These are phyloP conservation scores for Vaccinium macrocarpon DNA, from an alignment of 148 eudicot species.

Conservation along the genomic window DNA sequence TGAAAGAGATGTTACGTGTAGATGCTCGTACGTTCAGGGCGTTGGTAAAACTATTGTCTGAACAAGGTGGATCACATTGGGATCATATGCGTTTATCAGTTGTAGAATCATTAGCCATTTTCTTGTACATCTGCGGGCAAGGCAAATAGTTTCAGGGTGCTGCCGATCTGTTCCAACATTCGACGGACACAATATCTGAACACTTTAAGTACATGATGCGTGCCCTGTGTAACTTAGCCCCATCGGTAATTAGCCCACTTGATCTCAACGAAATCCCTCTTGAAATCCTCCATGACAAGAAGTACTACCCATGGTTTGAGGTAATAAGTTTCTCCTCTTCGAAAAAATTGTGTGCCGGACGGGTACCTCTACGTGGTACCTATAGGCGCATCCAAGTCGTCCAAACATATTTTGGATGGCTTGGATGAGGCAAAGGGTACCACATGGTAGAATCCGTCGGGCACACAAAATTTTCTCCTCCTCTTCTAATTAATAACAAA, in stretches of 20 bases:
- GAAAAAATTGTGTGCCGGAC: too few species aligned
- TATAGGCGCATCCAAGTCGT: too few species aligned
- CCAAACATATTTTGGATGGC: too few species aligned
- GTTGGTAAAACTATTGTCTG: neutral
- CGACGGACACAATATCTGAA: neutral
- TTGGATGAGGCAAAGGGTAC: too few species aligned
- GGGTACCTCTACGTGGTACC: too few species aligned
- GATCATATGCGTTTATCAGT: neutral
- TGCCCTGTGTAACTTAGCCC: neutral
- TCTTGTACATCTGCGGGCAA: neutral
- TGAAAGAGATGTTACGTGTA: neutral
- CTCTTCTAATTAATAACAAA: neutral
- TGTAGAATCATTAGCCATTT: neutral
- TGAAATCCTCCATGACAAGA: neutral
- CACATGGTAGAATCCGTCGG: too few species aligned
- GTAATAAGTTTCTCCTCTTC: too few species aligned
- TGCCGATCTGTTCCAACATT: neutral
- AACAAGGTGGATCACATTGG: neutral
- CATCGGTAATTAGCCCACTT: neutral
- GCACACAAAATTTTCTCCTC: neutral
- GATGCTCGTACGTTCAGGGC: neutral
- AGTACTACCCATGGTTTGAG: neutral
- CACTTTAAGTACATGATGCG: neutral
- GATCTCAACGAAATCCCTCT: neutral
- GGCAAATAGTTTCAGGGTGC: neutral